phyloP scores from a whole-genome alignment of 306 rosid species.

The Cicer arietinum region DNA sequence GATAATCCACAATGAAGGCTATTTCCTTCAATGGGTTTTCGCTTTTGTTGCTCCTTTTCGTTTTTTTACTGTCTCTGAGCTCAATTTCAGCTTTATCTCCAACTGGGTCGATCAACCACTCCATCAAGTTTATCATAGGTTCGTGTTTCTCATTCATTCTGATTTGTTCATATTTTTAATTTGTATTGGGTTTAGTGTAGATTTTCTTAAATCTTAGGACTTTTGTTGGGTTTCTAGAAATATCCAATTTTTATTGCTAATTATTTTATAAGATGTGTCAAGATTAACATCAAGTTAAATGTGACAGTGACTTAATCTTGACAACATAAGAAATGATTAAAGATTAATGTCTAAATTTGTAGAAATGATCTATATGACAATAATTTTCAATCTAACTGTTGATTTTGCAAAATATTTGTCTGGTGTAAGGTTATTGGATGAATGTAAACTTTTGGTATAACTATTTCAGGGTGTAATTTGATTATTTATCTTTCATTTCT shows the following conservation, averaged over 20 bases:
- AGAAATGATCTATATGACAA: too few species aligned
- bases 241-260: conserved; percentile 16
- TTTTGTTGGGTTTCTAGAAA: conserved; percentile 28
- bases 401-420: too few species aligned
- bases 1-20: conserved; percentile 52
- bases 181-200: conserved; percentile 46
- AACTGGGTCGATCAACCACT: conserved; percentile 43
- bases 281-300: too few species aligned
- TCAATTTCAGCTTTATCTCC: conserved; percentile 59
- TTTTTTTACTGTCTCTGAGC: conserved; percentile 51
- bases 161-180: not conserved
- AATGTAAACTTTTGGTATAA: too few species aligned
- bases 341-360: too few species aligned
- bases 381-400: too few species aligned
- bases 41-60: conserved; percentile 46
- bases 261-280: too few species aligned
- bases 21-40: conserved; percentile 42
- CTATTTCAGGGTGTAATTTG: too few species aligned
- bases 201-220: conserved; percentile 12
- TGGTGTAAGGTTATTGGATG: too few species aligned
- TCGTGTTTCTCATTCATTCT: conserved; percentile 42
- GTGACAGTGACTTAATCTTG: too few species aligned
- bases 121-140: conserved; percentile 63
- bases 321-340: too few species aligned
- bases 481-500: not conserved